These are phyloP conservation scores for Talaromyces sp. DNA, from an alignment of 2,329 filamentous ascomycete species.

Conservation along the genomic window DNA sequence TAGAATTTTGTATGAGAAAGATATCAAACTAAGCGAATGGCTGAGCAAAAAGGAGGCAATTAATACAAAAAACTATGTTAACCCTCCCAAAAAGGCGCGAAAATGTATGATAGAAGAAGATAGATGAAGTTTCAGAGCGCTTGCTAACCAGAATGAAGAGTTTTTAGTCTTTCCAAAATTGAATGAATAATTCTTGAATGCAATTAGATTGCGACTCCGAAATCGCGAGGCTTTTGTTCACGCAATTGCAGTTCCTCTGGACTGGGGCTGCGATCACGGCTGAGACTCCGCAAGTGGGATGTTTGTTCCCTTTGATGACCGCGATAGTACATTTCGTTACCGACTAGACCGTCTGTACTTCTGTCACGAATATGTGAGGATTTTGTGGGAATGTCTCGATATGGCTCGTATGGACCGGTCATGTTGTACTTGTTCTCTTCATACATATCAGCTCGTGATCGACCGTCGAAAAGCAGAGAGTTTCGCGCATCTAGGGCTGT, in stretches of 20 bases:
- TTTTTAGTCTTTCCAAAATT: background rate
- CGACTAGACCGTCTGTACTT: conserved; percentile 34
- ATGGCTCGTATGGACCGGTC: conserved; percentile 37
- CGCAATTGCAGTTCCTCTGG: conserved; percentile 31
- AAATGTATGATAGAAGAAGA: background rate
- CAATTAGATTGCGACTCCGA: conserved; percentile 2
- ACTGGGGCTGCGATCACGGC: conserved; percentile 28
- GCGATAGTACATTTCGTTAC: conserved; percentile 23
- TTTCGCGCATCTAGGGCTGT: conserved; percentile 84
- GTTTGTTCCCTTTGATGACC: conserved; percentile 16
- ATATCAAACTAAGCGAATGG: background rate
- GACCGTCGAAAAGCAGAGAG: conserved; percentile 41
- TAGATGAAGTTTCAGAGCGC: conserved; percentile 2
- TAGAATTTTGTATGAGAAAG: background rate
- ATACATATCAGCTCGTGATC: conserved; percentile 14
- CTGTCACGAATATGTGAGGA: conserved; percentile 19
- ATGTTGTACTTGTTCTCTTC: conserved; percentile 40
- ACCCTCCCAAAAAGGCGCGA: background rate
- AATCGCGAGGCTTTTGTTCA: background rate
- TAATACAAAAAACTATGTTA: background rate
- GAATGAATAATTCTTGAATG: background rate
- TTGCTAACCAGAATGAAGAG: conserved; percentile 11
- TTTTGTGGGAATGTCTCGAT: conserved; percentile 27
- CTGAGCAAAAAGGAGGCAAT: background rate
- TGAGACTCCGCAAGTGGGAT: conserved; percentile 23